Evolutionary conservation across 1,284 basidiomycete species (phyloP).

Genomic region (Chiua sp.): DNA sequence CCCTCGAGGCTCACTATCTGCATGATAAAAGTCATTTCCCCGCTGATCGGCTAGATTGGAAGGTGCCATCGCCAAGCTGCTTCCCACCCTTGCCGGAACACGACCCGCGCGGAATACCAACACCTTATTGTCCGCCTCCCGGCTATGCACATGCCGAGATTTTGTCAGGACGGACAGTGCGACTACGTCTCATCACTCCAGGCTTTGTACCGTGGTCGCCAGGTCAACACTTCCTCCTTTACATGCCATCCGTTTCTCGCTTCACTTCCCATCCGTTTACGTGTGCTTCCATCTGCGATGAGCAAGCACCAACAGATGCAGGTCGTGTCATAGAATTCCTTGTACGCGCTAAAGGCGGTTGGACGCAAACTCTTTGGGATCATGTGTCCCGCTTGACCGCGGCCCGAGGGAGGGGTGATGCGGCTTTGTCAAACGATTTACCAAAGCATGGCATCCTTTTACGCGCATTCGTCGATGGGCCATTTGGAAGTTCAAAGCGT

Average conservation of each 20-base stretch:
- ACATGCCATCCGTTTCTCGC: constrained; percentile 70
- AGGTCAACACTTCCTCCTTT: constrained; percentile 82
- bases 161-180: constrained; percentile 78
- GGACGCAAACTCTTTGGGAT: constrained; percentile 80
- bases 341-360: constrained; percentile 78
- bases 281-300: constrained; percentile 70
- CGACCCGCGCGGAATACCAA: constrained; percentile 4
- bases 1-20: constrained; percentile 29
- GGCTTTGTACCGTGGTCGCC: constrained; percentile 72
- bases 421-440: constrained; percentile 18
- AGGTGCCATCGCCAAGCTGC: background rate
- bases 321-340: constrained; percentile 74
- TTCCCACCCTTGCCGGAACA: constrained; percentile 1
- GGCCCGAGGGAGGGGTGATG: constrained; percentile 41
- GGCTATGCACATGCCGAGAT: constrained; percentile 82
- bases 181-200: constrained; percentile 72
- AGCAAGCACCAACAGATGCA: constrained; percentile 46
- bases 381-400: constrained; percentile 44
- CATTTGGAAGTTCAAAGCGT: constrained; percentile 77
- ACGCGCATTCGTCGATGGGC: constrained; percentile 75
- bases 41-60: background rate
- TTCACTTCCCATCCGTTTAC: constrained; percentile 87
- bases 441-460: constrained; percentile 62
- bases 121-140: constrained; percentile 55
- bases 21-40: constrained; percentile 8